phyloP scores from a whole-genome alignment of 257 asterid species.

The Primulina tabacum region DNA sequence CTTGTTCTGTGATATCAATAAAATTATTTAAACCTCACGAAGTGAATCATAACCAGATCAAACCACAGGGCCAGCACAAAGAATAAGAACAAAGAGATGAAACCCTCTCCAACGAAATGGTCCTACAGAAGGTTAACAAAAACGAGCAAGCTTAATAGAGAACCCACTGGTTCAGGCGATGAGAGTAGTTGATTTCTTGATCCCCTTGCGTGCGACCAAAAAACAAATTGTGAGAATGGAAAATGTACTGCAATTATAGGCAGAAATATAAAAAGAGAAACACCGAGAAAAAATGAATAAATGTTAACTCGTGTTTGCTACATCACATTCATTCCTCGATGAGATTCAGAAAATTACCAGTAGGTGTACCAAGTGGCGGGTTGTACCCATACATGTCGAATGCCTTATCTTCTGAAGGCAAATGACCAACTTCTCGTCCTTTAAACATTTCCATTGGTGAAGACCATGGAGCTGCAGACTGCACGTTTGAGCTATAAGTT shows the following conservation, averaged over 20 bases:
- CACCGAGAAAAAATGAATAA: background rate
- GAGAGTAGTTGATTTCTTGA: too few species aligned
- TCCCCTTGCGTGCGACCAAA: too few species aligned
- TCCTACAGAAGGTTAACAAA: too few species aligned
- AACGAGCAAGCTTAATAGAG: too few species aligned
- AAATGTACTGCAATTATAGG: background rate
- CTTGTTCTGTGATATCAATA: too few species aligned
- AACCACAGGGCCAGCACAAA: too few species aligned
- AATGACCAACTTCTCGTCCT: slow-evolving; percentile 52
- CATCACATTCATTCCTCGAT: slow-evolving; percentile 61
- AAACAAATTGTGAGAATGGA: too few species aligned
- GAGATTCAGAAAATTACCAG: slow-evolving; percentile 58
- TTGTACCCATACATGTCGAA: slow-evolving; percentile 58
- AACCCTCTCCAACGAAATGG: too few species aligned
- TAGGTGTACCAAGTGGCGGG: slow-evolving; percentile 46
- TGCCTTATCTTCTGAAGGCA: slow-evolving; percentile 49
- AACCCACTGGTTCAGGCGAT: too few species aligned
- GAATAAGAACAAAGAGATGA: too few species aligned
- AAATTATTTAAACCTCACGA: too few species aligned
- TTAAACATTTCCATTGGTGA: slow-evolving; percentile 47
- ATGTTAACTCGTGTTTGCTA: slow-evolving; percentile 27
- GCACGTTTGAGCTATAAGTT: slow-evolving; percentile 52
- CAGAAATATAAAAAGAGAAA: background rate
- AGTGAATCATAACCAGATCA: too few species aligned
- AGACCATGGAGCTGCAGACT: slow-evolving; percentile 62